Percentiles rank a stretch among this genome's conserved stretches.
Conservation (phyloP, 306 rosid genomes). For the Corylus heterophylla region DNA sequence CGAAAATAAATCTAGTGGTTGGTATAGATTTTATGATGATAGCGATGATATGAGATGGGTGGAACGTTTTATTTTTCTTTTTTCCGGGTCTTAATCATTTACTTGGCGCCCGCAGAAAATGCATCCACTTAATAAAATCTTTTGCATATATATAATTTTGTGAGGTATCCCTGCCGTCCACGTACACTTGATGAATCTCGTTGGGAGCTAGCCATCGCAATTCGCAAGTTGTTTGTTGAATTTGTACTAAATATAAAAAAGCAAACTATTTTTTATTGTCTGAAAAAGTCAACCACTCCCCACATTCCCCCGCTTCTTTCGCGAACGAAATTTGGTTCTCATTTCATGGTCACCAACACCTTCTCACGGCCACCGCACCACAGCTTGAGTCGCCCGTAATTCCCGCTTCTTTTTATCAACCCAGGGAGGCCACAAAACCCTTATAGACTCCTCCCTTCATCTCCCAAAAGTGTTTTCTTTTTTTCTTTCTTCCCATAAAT, state of each 20-base stretch:
- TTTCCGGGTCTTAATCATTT: no score
- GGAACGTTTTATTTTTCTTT: no score
- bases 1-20: no score
- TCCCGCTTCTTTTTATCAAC: slow-evolving; percentile 35
- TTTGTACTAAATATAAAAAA: neutral
- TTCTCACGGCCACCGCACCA: neutral
- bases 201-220: no score
- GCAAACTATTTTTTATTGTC: neutral
- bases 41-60: no score
- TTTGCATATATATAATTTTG: no score
- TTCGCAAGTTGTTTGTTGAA: no score
- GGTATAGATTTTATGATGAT: no score
- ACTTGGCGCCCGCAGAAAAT: no score
- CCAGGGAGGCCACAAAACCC: slow-evolving; percentile 20
- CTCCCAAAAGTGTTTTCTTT: slow-evolving; percentile 24
- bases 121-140: no score
- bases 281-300: slow-evolving; percentile 39
- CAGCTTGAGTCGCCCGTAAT: slow-evolving; percentile 33
- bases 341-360: slow-evolving; percentile 42
- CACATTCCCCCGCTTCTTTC: slow-evolving; percentile 30
- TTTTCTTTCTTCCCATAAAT: slow-evolving; percentile 19
- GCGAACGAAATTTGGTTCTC: slow-evolving; percentile 18
- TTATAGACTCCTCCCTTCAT: neutral
- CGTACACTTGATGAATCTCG: no score
- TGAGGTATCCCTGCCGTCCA: no score